Conservation (phyloP, 495 filamentous ascomycete genomes). For the Xylaria telfairii region DNA sequence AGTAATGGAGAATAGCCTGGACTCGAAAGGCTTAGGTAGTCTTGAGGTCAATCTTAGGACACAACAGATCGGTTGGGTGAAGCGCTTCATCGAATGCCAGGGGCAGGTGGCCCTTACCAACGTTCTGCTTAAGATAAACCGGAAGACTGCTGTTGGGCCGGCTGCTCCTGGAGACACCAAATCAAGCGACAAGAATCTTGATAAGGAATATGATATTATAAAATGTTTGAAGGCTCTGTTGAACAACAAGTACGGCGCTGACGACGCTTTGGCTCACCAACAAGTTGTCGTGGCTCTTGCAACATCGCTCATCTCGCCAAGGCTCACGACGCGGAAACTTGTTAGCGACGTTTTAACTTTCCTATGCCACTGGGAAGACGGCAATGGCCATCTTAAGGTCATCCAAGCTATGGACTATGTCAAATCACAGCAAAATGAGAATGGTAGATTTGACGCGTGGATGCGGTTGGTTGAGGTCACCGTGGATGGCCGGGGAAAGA, state of each 20-base stretch:
- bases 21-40: conserved; percentile 87
- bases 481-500: conserved; percentile 94
- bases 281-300: conserved; percentile 87
- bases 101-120: conserved; percentile 96
- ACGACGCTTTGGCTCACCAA: conserved; percentile 92
- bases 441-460: conserved; percentile 97
- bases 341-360: conserved; percentile 97
- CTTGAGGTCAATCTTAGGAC: conserved; percentile 92
- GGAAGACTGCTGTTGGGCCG: conserved; percentile 77
- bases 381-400: conserved; percentile 93
- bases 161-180: conserved; percentile 68
- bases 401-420: conserved; percentile 91
- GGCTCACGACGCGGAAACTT: conserved; percentile 89
- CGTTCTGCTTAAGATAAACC: conserved; percentile 89
- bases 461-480: conserved; percentile 99
- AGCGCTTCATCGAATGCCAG: conserved; percentile 94
- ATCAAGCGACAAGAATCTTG: conserved; percentile 80
- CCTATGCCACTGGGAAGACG: conserved; percentile 93
- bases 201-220: conserved; percentile 95
- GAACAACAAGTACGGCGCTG: conserved; percentile 99
- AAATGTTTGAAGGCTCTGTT: conserved; percentile 97
- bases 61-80: conserved; percentile 98
- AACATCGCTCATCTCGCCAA: conserved; percentile 84
- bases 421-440: conserved; percentile 88
- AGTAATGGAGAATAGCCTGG: conserved; percentile 94